Evolutionary conservation across 176 grass and related monocot species (phyloP), one percentile per base, ranked within the genome.

Genomic region (Hyparrhenia diplandra): DNA sequence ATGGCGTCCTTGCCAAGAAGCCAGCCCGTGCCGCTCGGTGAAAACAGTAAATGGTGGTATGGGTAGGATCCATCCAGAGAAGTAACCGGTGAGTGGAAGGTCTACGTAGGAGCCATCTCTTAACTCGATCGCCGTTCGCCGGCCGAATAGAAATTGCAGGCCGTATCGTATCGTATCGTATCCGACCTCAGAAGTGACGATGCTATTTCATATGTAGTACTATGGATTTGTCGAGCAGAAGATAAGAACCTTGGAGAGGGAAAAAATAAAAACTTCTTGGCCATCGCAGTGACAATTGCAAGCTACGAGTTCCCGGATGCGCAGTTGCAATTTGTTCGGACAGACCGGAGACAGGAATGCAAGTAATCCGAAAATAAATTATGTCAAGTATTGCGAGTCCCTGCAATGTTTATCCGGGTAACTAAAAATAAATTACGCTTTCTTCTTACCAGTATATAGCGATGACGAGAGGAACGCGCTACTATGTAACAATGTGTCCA

Each of bases 31-130:
- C n/a, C n/a, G n/a, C n/a, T 6, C 36, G 61, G 28, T 36, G 85
- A 67, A 85, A 42, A 74, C 59, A 80, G 45, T 80, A 80, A 86
- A 80, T 58, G 59, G 59, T 69, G 59, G 69, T 69, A n/a, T n/a
- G n/a, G n/a, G n/a, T n/a, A n/a, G n/a, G n/a, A n/a, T n/a, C n/a
- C n/a, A n/a, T n/a, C n/a, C n/a, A n/a, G n/a, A n/a, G n/a, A n/a
- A n/a, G n/a, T n/a, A n/a, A n/a, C n/a, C n/a, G n/a, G n/a, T n/a
- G n/a, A n/a, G n/a, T n/a, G n/a, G n/a, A n/a, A n/a, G n/a, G n/a
- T n/a, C n/a, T n/a, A n/a, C 35, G 39, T 8, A 55, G n/a, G 2
- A 2, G 43, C 3, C 20, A 16, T 3, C 61, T 24, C 41, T 61
- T 43, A 30, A 31, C 43, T 73, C 35, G 42, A 69, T 35, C 34